Base-by-base conservation (phyloP, 345 rosid genomes). In the Gossypium raimondii region DNA sequence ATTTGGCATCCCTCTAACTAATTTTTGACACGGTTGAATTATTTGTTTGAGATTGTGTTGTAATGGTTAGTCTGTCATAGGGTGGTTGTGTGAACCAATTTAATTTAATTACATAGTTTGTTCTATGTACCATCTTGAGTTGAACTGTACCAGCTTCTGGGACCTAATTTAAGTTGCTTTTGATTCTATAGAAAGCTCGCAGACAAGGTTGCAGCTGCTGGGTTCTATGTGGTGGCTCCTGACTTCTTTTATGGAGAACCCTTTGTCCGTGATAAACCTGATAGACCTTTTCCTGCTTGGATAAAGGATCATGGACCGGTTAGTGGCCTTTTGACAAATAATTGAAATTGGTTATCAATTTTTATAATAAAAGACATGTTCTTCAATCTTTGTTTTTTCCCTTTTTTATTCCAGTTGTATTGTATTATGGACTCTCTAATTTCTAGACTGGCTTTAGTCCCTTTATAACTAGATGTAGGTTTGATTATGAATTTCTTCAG, bases 151-250 rank as follows among this genome's bases (percentile, higher is more conserved):
- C 1, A 14, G 20, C 22, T 25, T 16, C 1, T 29, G 12, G 58
- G 29, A 17, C 45, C 16, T 78, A 70, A 81, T 77, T n/a, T 17
- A 14, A 10, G 16, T 56, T 65, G 71, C 38, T 62, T 82, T 9
- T 67, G 63, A 20, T 73, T 45, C 50, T 68, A 76, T 71, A 88
- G 94, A 80, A 90, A 88, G 78, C 87, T 92, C 16, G 97, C 94
- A 0, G 97, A 92, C 86, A 92, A 90, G 80, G 85, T 90, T 80
- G 92, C 93, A 72, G 89, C 82, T 73, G 84, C 87, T 85, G 97
- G 94, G 58, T 90, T 79, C 79, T 87, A 78, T 76, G 97, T 82
- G 22, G 92, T 80, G 48, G 93, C 85, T 77, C 97, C 94, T 0
- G 97, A 92, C 76, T 87, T 86, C 81, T 69, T 92, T 63, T 77